These are phyloP conservation scores for Hortiboletus flavorubellus DNA, from an alignment of 768 basidiomycete species.

Conservation along the genomic window DNA sequence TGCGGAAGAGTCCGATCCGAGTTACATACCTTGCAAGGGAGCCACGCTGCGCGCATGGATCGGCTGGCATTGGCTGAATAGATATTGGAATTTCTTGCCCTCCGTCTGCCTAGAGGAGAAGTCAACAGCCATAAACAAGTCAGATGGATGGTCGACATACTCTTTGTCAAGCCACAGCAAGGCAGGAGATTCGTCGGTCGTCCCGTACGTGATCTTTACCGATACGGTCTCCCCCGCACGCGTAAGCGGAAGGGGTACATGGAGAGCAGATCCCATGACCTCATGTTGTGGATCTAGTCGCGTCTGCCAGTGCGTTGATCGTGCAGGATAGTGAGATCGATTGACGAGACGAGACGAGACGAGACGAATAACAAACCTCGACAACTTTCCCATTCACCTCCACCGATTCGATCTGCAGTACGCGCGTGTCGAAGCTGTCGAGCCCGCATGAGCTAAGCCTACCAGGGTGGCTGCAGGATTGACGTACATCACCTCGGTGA, in stretches of 20 bases:
- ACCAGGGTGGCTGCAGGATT: background rate
- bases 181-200: constrained; percentile 71
- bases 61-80: constrained; percentile 93
- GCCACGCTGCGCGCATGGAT: constrained; percentile 80
- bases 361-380: constrained; percentile 37
- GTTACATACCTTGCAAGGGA: constrained; percentile 65
- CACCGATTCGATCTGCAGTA: constrained; percentile 53
- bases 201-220: constrained; percentile 64
- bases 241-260: constrained; percentile 46
- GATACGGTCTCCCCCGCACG: constrained; percentile 37
- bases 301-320: constrained; percentile 36
- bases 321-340: background rate
- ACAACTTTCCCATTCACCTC: constrained; percentile 46
- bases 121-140: background rate
- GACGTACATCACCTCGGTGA: constrained; percentile 42
- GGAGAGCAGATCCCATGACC: constrained; percentile 77
- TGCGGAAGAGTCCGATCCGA: background rate
- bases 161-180: constrained; percentile 87
- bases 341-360: background rate
- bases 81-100: constrained; percentile 77
- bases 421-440: constrained; percentile 47
- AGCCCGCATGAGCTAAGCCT: background rate
- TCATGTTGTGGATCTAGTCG: constrained; percentile 54
- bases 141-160: constrained; percentile 33
- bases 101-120: constrained; percentile 64